Evolutionary conservation across 345 rosid genomes (phyloP).

Genomic region (Boechera stricta): DNA sequence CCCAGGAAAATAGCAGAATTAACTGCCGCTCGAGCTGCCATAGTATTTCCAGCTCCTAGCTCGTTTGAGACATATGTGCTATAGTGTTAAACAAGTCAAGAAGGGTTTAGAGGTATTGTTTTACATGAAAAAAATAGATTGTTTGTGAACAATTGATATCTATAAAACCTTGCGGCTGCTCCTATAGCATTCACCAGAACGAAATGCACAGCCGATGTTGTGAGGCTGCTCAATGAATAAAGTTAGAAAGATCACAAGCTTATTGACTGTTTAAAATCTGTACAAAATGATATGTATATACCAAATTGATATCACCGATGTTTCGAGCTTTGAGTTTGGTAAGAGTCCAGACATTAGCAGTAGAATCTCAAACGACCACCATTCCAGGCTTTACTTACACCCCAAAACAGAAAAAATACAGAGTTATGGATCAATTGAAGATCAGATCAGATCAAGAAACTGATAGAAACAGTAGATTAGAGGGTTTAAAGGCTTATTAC

Average conservation of each 20-base stretch:
- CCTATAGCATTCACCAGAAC: conserved; percentile 51
- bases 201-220: conserved; percentile 46
- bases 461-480: too few relatives aligned
- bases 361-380: conserved; percentile 62
- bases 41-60: conserved; percentile 57
- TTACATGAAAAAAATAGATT: background rate
- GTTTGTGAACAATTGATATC: background rate
- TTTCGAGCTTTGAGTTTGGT: conserved; percentile 60
- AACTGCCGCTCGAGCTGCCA: conserved; percentile 48
- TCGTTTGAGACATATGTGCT: conserved; percentile 61
- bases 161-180: conserved; percentile 57
- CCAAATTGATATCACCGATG: conserved; percentile 68
- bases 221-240: conserved; percentile 47
- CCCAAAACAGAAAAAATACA: background rate
- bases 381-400: conserved; percentile 51
- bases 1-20: conserved; percentile 35
- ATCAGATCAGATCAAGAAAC: background rate
- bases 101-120: background rate
- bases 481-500: too few relatives aligned
- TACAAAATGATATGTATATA: conserved; percentile 17
- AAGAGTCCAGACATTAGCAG: conserved; percentile 54
- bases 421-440: background rate
- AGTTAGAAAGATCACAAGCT: conserved; percentile 4
- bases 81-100: background rate
- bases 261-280: background rate